Base-by-base conservation (phyloP, 257 asterid genomes). In the Mitragyna speciosa region DNA sequence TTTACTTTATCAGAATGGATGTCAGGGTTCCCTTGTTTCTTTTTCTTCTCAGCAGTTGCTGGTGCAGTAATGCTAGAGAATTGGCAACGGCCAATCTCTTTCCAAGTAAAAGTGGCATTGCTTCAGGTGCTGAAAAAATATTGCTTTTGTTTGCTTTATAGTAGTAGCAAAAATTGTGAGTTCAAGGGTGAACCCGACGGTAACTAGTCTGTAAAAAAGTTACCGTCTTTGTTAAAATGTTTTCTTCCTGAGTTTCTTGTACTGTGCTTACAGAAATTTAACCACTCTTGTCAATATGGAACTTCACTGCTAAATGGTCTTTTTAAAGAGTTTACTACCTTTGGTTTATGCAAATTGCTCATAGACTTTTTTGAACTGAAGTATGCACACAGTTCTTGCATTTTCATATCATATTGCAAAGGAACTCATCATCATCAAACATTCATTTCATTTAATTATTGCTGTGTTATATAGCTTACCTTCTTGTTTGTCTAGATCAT, bases 31-130 rank as follows among this genome's bases (percentile, higher is more conserved):
- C 90, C 86, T 69, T 91, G 65, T 49, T 87, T 80, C 82, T 96
- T 63, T 64, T 86, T 48, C 16, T 87, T 19, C 81, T 90, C 74
- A 76, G 91, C 85, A 80, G 85, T 79, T 83, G 70, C 85, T 88
- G 92, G 91, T 82, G 83, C 87, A 85, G 92, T 72, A 72, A 85
- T 84, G 97, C 97, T 61, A 85, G 97, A 76, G 90, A 92, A 73
- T 81, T 92, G 72, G 80, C 69, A 56, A 78, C 86, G 56, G 73
- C 81, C 82, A 71, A 83, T 78, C 79, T 19, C 64, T 51, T 59
- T 73, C 1, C 71, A 58, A 70, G 61, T 48, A 72, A 64, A 56
- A 70, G 28, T 77, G 82, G 72, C 78, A 80, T 81, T 83, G 64
- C 78, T 87, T 84, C 86, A 76, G 89, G 88, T 90, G 74, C 54